Conservation (phyloP, 768 basidiomycete genomes). For the Agrocybe praecox region DNA sequence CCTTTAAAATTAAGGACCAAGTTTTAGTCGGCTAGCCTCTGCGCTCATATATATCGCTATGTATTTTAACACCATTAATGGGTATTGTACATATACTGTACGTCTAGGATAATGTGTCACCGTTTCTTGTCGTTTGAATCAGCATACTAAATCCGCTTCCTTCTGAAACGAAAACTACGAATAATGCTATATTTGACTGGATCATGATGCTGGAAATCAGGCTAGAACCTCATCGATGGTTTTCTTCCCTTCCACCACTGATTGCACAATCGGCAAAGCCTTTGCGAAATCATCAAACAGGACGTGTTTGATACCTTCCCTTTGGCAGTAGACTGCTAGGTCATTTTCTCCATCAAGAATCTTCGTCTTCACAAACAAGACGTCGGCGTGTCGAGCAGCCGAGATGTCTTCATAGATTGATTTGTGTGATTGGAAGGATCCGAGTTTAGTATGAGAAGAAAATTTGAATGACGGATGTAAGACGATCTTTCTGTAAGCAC, state of each 20-base stretch:
- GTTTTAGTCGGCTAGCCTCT: not conserved
- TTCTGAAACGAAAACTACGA: no score
- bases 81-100: not conserved
- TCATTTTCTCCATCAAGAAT: slow-evolving; percentile 75
- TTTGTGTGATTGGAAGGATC: not conserved
- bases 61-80: not conserved
- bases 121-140: not conserved
- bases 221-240: slow-evolving; percentile 45
- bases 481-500: not conserved
- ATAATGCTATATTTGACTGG: no score
- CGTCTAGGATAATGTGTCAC: not conserved
- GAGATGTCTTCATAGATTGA: slow-evolving; percentile 70
- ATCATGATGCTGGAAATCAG: not conserved
- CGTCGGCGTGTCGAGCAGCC: slow-evolving; percentile 89
- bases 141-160: not conserved
- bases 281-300: slow-evolving; percentile 73
- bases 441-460: no score
- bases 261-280: slow-evolving; percentile 60
- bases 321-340: slow-evolving; percentile 78
- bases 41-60: not conserved
- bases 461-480: no score
- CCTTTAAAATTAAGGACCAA: no score
- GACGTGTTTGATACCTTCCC: slow-evolving; percentile 78
- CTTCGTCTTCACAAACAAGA: slow-evolving; percentile 92
- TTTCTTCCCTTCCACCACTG: slow-evolving; percentile 73